Conservation (phyloP, 768 basidiomycete genomes). For the Russula emetica region DNA sequence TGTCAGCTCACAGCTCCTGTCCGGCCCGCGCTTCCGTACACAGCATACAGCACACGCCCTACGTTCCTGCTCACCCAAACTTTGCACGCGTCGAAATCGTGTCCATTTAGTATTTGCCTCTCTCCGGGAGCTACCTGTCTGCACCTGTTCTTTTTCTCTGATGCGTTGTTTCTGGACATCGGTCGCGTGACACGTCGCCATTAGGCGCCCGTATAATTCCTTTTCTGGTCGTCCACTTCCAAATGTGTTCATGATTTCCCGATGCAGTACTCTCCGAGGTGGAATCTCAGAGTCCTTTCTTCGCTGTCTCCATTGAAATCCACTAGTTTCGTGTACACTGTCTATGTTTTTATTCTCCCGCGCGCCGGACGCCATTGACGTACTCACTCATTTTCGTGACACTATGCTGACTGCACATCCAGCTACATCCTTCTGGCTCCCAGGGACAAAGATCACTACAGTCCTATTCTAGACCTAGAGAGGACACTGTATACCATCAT, state of each 20-base stretch:
- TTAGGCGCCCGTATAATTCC: not conserved
- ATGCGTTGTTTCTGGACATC: not conserved
- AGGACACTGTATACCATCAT: conserved; percentile 66
- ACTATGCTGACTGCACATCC: conserved; percentile 10
- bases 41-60: no score
- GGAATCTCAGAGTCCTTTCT: no score
- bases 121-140: no score
- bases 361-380: conserved; percentile 15
- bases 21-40: conserved; percentile 16
- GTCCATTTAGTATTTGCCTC: not conserved
- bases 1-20: not conserved
- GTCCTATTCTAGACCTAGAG: conserved; percentile 78
- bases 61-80: not conserved
- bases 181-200: not conserved
- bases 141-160: no score
- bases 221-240: not conserved
- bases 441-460: conserved; percentile 83
- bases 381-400: not conserved
- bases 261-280: not conserved
- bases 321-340: not conserved
- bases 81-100: not conserved
- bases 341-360: not conserved
- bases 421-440: conserved; percentile 77
- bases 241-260: not conserved
- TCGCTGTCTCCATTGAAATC: not conserved